These are phyloP conservation scores for Rhamnella rubrinervis DNA, from an alignment of 331 rosid species.

Conservation along the genomic window DNA sequence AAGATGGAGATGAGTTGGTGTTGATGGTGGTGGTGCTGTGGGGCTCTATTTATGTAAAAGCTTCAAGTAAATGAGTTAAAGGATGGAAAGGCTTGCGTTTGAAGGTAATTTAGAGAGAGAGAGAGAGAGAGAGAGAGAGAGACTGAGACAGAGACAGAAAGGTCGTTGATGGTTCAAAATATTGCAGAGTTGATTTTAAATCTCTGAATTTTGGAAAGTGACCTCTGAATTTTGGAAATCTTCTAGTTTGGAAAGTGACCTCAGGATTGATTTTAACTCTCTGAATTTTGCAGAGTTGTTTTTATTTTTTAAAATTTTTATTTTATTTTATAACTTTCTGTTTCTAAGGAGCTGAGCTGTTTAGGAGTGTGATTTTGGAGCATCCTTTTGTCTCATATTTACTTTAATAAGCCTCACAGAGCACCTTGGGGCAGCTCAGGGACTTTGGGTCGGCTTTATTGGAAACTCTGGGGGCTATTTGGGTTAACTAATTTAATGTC, in stretches of 20 bases:
- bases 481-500: not conserved
- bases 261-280: no score
- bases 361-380: not conserved
- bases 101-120: conserved; percentile 45
- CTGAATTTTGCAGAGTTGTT: no score
- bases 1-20: not conserved
- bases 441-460: conserved; percentile 14
- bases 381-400: not conserved
- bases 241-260: no score
- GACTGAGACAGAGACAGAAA: conserved; percentile 10
- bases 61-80: conserved; percentile 24
- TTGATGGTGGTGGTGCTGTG: not conserved
- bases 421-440: not conserved
- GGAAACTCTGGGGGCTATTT: not conserved
- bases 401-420: not conserved
- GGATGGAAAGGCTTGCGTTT: conserved; percentile 64
- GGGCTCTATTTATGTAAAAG: not conserved
- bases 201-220: no score
- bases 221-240: no score
- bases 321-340: not conserved
- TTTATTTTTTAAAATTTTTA: no score
- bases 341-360: conserved; percentile 12
- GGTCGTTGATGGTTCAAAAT: conserved; percentile 20
- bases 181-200: no score
- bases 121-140: conserved; percentile 16